A percentile compares a stretch with the other conserved stretches of the same genome.
These are phyloP conservation scores for Babesia ovis DNA, from an alignment of 169 alveolate genomes.

Conservation along the genomic window DNA sequence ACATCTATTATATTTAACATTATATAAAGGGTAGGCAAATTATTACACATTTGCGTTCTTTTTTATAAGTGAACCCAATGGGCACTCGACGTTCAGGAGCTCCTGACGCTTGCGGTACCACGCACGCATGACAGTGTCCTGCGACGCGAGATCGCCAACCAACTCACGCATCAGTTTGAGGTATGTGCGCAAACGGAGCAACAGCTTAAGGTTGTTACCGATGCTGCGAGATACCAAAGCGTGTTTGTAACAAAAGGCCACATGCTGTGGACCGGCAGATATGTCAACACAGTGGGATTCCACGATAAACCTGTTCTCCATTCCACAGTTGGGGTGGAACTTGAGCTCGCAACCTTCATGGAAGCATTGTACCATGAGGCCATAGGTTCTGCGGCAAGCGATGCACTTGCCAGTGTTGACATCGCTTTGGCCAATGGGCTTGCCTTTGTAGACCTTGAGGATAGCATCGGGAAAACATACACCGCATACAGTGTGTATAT, in stretches of 20 bases:
- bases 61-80: conserved; percentile 32
- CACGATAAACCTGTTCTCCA: conserved; percentile 22
- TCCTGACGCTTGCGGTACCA: conserved; percentile 72
- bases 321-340: conserved; percentile 60
- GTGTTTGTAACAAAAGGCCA: conserved; percentile 62
- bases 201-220: conserved; percentile 41
- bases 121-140: conserved; percentile 68
- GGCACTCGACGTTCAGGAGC: conserved; percentile 69
- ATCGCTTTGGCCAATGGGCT: background rate
- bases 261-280: conserved; percentile 17
- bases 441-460: background rate
- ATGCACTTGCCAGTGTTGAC: conserved; percentile 18
- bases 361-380: conserved; percentile 47
- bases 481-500: conserved; percentile 40
- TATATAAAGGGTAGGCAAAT: no score
- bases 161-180: conserved; percentile 27
- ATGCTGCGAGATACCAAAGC: conserved; percentile 42
- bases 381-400: conserved; percentile 20
- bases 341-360: conserved; percentile 20
- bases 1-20: no score
- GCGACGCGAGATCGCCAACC: conserved; percentile 37
- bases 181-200: conserved; percentile 33
- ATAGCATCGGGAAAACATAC: conserved; percentile 41
- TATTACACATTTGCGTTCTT: background rate
- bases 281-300: conserved; percentile 43